phyloP scores from a whole-genome alignment of 2,329 filamentous ascomycete genomes.

The Trichoderma polysporum region DNA sequence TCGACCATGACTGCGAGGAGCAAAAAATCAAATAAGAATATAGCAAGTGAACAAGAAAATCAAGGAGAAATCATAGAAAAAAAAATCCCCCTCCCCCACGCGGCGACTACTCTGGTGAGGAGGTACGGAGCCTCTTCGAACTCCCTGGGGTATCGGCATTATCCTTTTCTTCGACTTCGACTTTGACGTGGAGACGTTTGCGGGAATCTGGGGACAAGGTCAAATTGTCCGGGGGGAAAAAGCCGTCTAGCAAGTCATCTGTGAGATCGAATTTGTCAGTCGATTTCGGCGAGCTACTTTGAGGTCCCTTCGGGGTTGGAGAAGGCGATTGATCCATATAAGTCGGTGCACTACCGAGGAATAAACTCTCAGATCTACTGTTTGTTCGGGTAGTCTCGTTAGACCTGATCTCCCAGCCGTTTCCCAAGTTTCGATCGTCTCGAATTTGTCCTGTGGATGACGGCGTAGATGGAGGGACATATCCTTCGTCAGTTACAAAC shows the following conservation, averaged over 20 bases:
- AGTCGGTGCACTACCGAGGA: neutral
- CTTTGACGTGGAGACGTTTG: neutral
- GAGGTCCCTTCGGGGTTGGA: neutral
- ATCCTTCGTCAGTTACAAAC: slow-evolving; percentile 2
- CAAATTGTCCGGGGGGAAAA: neutral
- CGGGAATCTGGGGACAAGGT: neutral
- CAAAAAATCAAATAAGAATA: neutral
- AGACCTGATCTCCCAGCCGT: neutral
- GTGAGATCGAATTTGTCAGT: neutral
- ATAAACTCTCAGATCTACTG: neutral
- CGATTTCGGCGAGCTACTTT: neutral
- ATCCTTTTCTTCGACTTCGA: neutral
- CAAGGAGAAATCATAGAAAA: neutral
- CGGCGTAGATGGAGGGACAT: neutral
- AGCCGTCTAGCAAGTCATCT: neutral
- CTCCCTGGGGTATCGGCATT: neutral
- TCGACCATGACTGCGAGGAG: neutral
- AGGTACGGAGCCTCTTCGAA: neutral
- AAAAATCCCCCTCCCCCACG: neutral
- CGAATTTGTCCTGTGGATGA: neutral
- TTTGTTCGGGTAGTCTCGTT: neutral
- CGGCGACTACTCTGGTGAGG: neutral
- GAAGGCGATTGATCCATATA: neutral
- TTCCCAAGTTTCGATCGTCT: neutral
- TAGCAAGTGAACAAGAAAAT: neutral